Base-by-base conservation (phyloP, 495 filamentous ascomycete genomes). In the Aspergillus ellipticus region DNA sequence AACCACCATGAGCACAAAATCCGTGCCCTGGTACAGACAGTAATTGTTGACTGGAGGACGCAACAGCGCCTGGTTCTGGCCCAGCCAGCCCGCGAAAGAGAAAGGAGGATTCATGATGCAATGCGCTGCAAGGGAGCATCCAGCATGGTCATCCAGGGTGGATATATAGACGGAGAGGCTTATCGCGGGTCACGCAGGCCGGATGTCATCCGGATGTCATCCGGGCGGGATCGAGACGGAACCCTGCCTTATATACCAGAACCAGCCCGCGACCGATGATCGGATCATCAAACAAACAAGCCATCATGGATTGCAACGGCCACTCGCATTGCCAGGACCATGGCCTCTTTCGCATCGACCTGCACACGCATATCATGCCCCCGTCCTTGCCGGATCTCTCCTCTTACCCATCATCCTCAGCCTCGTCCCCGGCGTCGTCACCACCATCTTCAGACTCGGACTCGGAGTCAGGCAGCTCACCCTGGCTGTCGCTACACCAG, bases 321-420 rank as follows among this genome's bases (percentile, higher is more conserved):
- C 53, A 13, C 42, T 41, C 37, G 37, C 37, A 41, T 41, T 41
- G 37, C 10, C 37, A 4, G 4, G 37, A 41, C 13, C 37, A 41
- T 4, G 37, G 37, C 4, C 45, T 50, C n/a, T 56, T 64, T 7
- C 54, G 55, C 31, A 64, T 64, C 45, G 61, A 64, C 54, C 53
- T 64, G 48, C 61, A 64, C 37, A 64, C 61, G 2, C 61, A 64
- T 33, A 64, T 64, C 35, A 64, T 64, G 61, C 61, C 61, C 7
- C 58, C 61, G 15, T 51, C 51, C n/a, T 41, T 64, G 11, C 61
- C 61, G 0, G 58, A 64, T 42, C 56, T 64, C 35, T 61, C 61
- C 2, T 55, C 51, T 3, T 48, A 53, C n/a, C 20, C 22, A 2
- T 52, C 61, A 0, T 42, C 24, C 2, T 42, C 55, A 6, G 31